Percentiles rank a stretch among this genome's conserved stretches.
phyloP scores from a whole-genome alignment of 306 rosid species.

The Betula pendula region DNA sequence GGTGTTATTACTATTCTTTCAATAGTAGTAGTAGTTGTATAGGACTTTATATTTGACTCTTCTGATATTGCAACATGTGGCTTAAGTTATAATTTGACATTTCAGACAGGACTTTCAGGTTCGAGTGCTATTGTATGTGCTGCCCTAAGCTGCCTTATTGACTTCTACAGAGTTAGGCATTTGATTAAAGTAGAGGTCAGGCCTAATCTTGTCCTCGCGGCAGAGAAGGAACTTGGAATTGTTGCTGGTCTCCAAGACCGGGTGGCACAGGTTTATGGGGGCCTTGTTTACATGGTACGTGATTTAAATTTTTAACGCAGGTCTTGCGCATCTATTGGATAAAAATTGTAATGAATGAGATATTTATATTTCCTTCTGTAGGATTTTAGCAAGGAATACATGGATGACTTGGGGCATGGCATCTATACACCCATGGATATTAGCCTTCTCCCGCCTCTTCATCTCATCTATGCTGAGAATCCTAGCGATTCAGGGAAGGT shows the following conservation, averaged over 20 bases:
- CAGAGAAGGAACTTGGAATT: slow-evolving; percentile 90
- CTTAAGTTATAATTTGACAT: slow-evolving; percentile 32
- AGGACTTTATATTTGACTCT: not conserved
- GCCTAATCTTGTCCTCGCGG: slow-evolving; percentile 76
- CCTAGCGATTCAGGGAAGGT: slow-evolving; percentile 99
- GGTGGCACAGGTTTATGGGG: slow-evolving; percentile 88
- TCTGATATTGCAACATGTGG: slow-evolving; percentile 1
- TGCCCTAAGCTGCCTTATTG: slow-evolving; percentile 80
- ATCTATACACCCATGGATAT: slow-evolving; percentile 73
- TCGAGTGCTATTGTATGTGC: slow-evolving; percentile 92
- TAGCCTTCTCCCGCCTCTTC: slow-evolving; percentile 76
- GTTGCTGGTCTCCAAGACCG: slow-evolving; percentile 98
- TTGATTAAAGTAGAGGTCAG: slow-evolving; percentile 63
- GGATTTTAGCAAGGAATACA: slow-evolving; percentile 80
- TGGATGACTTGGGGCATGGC: slow-evolving; percentile 77
- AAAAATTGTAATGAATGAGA: not conserved
- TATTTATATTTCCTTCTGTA: slow-evolving; percentile 19
- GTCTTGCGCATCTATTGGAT: not conserved
- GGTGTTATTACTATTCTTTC: not conserved
- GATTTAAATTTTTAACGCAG: not conserved
- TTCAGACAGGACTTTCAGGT: slow-evolving; percentile 93
- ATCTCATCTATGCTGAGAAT: slow-evolving; percentile 77
- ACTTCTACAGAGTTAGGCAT: slow-evolving; percentile 73
- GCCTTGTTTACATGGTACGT: slow-evolving; percentile 80
- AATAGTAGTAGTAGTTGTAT: not conserved